Evolutionary conservation across 1,139 yeast species (phyloP), one percentile per base, ranked within the genome.

Genomic region (Eremothecium coryli): DNA sequence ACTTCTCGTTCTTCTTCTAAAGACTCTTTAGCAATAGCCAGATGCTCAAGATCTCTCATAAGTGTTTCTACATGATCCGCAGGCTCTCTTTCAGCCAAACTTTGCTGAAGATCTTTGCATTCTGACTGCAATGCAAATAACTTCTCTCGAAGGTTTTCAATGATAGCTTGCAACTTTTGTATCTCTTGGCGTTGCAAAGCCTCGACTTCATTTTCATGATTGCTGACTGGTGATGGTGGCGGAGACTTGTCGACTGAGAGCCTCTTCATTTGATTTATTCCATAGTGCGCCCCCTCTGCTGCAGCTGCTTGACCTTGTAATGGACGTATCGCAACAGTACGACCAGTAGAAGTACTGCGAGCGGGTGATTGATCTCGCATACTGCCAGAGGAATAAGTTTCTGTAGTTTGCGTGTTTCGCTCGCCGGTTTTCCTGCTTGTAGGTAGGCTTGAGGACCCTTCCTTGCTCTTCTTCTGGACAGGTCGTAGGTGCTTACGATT

Each of bases 11-110:
- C 58, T 25, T 63, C 69, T 18, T 62, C 64, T 3, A 74, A 62
- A 48, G 67, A 67, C 40, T 71, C 80, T 38, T 67, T 65, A 36
- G 78, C 86, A 2, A 76, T 62, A 1, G 68, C 55, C 1, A 70
- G 51, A 49, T 69, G 58, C 44, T 80, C 88, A 14, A 76, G 41
- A 0, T 63, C 56, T 28, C 71, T 74, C 10, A 68, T 60, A 11
- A 52, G 48, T 18, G 44, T 49, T 16, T 54, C 59, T 29, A 62
- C 52, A 11, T 41, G 49, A 16, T 46, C 48, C 20, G 18, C 16
- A 8, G 9, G 18, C 15, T 11, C n/a, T 12, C 23, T 10, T 8
- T 11, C 11, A 62, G 48, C 21, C 57, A 66, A n/a, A 53, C 54
- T 14, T 56, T 48, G 31, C 42, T 42, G 24, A 38, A 52, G 29